phyloP scores from a whole-genome alignment of 2,329 filamentous ascomycete genomes.

The Cladosporium sp. region DNA sequence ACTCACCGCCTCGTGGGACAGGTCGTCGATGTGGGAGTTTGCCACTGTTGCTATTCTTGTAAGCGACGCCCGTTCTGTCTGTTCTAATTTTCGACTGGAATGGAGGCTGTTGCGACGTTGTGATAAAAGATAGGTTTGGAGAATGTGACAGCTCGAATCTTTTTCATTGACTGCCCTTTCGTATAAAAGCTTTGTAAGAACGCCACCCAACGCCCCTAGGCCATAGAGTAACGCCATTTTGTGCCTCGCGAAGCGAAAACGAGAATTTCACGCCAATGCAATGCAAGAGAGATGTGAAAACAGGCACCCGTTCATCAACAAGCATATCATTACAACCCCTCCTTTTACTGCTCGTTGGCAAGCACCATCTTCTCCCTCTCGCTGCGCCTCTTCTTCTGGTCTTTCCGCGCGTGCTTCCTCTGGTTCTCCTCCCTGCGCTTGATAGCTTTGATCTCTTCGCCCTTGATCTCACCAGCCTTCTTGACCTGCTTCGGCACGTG shows the following conservation, averaged over 20 bases:
- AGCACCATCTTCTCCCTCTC: constrained; percentile 94
- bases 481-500: constrained; percentile 91
- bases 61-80: no score
- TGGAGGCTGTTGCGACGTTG: no score
- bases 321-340: neutral
- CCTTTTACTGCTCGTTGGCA: constrained; percentile 54
- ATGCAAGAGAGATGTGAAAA: neutral
- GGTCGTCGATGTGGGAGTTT: no score
- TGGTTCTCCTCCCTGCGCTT: constrained; percentile 94
- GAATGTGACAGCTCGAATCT: neutral
- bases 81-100: no score
- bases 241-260: neutral
- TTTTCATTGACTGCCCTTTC: neutral
- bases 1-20: no score
- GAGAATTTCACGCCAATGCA: neutral
- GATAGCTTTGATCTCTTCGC: constrained; percentile 78
- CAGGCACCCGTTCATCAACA: no score
- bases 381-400: constrained; percentile 65
- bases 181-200: neutral
- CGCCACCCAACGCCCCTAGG: neutral
- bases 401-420: constrained; percentile 83
- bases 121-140: neutral
- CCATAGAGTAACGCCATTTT: neutral
- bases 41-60: no score
- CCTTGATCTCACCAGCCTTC: constrained; percentile 95